Conservation (phyloP, 257 asterid genomes). For the Solanum dulcamara region DNA sequence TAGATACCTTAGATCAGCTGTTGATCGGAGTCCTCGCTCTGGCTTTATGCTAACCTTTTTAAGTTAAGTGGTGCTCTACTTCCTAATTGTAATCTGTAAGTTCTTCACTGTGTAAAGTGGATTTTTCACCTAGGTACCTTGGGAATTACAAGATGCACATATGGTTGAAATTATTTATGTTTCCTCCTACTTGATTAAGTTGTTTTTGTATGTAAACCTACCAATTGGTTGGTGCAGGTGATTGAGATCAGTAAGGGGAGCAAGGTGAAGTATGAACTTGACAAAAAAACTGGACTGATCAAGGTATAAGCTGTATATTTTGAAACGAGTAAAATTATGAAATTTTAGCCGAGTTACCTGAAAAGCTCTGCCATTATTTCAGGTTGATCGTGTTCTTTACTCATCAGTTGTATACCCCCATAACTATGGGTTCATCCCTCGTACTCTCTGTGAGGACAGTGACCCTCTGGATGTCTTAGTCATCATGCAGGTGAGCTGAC, state of each 20-base stretch:
- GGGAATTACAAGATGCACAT: background rate
- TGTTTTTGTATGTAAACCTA: background rate
- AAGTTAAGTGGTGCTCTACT: background rate
- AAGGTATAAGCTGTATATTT: constrained; percentile 35
- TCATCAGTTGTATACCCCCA: constrained; percentile 98
- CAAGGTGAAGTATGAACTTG: constrained; percentile 97
- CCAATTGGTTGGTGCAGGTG: constrained; percentile 41
- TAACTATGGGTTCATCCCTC: constrained; percentile 97
- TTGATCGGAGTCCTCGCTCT: background rate
- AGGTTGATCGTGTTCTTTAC: constrained; percentile 96
- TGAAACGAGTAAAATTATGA: background rate
- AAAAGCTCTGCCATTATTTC: constrained; percentile 1
- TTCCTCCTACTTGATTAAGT: background rate
- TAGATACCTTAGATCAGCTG: background rate
- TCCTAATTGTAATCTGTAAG: background rate
- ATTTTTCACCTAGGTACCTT: background rate
- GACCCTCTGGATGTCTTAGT: constrained; percentile 96
- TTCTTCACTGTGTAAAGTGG: background rate
- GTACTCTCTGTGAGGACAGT: constrained; percentile 87
- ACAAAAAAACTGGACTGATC: constrained; percentile 90
- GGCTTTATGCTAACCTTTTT: background rate
- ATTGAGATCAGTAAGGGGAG: constrained; percentile 90
- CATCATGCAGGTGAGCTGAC: constrained; percentile 77
- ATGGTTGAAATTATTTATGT: background rate
- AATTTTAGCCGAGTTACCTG: background rate